Evolutionary conservation across 2,329 filamentous ascomycete species (phyloP).

Genomic region (Dactylellina cionopaga): DNA sequence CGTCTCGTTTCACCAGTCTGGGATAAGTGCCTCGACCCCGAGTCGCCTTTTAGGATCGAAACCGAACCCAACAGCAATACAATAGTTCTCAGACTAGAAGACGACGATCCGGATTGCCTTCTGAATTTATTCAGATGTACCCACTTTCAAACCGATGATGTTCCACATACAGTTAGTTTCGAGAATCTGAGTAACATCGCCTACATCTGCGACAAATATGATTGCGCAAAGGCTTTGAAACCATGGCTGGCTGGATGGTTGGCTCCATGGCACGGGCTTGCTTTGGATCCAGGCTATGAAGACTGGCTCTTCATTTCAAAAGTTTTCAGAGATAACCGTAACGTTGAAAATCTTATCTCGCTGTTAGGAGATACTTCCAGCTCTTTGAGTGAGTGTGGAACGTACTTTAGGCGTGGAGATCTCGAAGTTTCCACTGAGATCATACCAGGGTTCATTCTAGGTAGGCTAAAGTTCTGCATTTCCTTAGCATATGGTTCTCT

Average conservation of each 20-base stretch:
- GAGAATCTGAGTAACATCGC: not conserved
- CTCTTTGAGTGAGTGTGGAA: conserved; percentile 17
- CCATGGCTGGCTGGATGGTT: conserved; percentile 13
- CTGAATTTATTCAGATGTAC: conserved; percentile 5
- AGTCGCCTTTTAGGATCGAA: conserved; percentile 13
- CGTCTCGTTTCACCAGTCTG: conserved; percentile 16
- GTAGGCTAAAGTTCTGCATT: conserved; percentile 2
- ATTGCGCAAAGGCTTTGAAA: conserved; percentile 15
- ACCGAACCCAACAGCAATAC: not conserved
- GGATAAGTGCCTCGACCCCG: conserved; percentile 15
- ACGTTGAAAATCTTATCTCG: conserved; percentile 2
- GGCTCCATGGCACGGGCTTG: not conserved
- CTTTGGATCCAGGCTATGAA: conserved; percentile 4
- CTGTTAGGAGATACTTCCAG: not conserved
- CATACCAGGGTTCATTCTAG: not conserved
- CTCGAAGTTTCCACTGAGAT: not conserved
- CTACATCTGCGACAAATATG: conserved; percentile 27
- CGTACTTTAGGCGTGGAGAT: conserved; percentile 6
- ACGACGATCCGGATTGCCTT: conserved; percentile 20
- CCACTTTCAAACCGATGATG: conserved; percentile 4
- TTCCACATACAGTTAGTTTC: not conserved
- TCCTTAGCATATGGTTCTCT: conserved; percentile 10
- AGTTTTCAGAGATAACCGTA: not conserved
- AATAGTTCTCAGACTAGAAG: conserved; percentile 3
- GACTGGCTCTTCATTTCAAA: conserved; percentile 24